Base-by-base conservation (phyloP, 306 rosid species). In the Cercis canadensis region DNA sequence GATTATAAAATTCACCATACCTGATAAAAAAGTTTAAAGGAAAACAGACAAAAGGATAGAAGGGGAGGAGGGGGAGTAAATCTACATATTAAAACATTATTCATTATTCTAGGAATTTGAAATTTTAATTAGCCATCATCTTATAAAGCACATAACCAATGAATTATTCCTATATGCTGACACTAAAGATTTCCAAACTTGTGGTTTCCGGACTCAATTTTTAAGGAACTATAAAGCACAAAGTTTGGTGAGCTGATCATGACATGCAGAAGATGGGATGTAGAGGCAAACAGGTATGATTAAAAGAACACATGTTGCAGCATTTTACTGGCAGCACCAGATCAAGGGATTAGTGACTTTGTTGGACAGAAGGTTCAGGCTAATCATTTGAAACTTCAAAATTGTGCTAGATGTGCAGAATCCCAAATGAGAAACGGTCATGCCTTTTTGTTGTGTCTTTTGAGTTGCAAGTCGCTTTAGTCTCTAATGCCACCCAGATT, bases 301-400 rank as follows among this genome's bases (percentile, higher is more conserved):
- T n/a, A 24, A 14, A 14, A 63, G 18, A 44, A 8, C 21, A 43
- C 18, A 63, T 44, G 36, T 51, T 34, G 11, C n/a, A 51, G 33
- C 36, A 49, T 24, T 37, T 50, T 47, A 49, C 5, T 5, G 11
- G 47, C 17, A 16, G 34, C 57, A 37, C 43, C 29, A 24, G 56
- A 24, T 69, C 54, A 41, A 16, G 40, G 45, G 21, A 36, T 53
- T 15, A 45, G 21, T 41, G 50, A 12, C 51, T 51, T 63, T 51
- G 60, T 19, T 21, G 29, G 29, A 24, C 29, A 45, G 67, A 4
- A 62, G 46, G 32, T 69, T 53, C 71, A n/a, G 45, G 24, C 70
- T 59, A 50, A 41, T 17, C 15, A 29, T 33, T 34, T 54, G 54
- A 65, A 66, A 54, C 58, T 2, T 40, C 44, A 15, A 50, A 29